phyloP scores from a whole-genome alignment of 192 early-diverging fungal genomes.

The Cetraspora pellucida region DNA sequence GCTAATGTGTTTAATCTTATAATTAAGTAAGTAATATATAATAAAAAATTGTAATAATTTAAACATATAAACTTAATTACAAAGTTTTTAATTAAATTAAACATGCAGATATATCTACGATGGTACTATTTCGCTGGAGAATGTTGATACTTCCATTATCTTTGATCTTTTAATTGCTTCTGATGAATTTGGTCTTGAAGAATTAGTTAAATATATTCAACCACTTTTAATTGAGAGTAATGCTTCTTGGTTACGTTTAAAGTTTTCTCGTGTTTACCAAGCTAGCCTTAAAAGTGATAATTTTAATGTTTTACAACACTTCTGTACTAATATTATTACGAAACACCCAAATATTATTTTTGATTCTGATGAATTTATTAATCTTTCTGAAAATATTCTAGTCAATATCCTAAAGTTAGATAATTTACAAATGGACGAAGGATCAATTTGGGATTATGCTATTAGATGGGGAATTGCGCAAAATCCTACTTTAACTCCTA shows the following conservation, averaged over 20 bases:
- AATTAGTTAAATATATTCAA: slow-evolving; percentile 10
- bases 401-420: background rate
- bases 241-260: background rate
- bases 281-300: background rate
- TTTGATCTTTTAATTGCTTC: slow-evolving; percentile 4
- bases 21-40: background rate
- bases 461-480: slow-evolving; percentile 20
- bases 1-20: background rate
- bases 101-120: slow-evolving; percentile 1
- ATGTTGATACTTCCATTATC: background rate
- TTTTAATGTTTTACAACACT: background rate
- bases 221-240: background rate
- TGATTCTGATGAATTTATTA: slow-evolving; percentile 4
- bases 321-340: background rate
- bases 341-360: background rate
- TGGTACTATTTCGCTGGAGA: background rate
- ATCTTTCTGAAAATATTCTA: background rate
- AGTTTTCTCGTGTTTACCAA: background rate
- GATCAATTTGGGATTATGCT: background rate
- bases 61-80: too few species aligned
- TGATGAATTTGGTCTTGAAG: background rate
- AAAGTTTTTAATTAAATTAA: too few species aligned
- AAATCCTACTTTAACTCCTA: background rate
- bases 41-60: too few species aligned
- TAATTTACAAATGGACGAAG: slow-evolving; percentile 6